Evolutionary conservation across 148 eudicot genomes (phyloP).

Genomic region (Silene uniflora): DNA sequence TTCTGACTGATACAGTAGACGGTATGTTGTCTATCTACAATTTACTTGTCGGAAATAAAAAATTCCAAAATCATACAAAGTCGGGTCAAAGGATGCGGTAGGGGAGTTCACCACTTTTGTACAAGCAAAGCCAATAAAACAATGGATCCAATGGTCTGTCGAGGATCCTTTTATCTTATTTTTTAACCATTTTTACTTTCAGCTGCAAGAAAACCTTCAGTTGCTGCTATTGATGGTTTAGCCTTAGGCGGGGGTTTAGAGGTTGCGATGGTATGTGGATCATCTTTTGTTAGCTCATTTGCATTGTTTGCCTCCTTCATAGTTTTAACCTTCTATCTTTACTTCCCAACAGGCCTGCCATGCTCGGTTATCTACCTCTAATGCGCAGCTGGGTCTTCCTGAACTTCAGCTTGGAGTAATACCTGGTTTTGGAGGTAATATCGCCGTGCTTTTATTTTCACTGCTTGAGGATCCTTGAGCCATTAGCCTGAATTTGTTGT

Average conservation of each 20-base stretch:
- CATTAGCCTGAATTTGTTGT: not conserved
- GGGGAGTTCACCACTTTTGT: no score
- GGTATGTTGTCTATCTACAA: conserved; percentile 37
- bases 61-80: not conserved
- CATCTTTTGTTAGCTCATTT: conserved; percentile 5
- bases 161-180: not conserved
- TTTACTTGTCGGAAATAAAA: not conserved
- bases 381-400: conserved; percentile 90
- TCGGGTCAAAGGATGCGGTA: no score
- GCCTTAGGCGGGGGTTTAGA: conserved; percentile 97
- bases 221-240: conserved; percentile 93
- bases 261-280: conserved; percentile 82
- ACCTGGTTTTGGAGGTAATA: conserved; percentile 96
- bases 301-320: not conserved
- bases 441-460: not conserved
- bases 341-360: conserved; percentile 61
- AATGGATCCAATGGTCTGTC: not conserved
- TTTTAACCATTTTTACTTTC: conserved; percentile 9
- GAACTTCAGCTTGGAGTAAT: conserved; percentile 93
- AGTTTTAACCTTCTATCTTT: not conserved
- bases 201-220: conserved; percentile 91
- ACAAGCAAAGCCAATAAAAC: no score
- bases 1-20: conserved; percentile 77
- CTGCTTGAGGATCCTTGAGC: not conserved
- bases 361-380: conserved; percentile 86